Percentiles rank a stretch among this genome's conserved stretches.
Evolutionary conservation across 2,329 filamentous ascomycete species (phyloP).

Genomic region (Fusarium neocosmosporiellum): DNA sequence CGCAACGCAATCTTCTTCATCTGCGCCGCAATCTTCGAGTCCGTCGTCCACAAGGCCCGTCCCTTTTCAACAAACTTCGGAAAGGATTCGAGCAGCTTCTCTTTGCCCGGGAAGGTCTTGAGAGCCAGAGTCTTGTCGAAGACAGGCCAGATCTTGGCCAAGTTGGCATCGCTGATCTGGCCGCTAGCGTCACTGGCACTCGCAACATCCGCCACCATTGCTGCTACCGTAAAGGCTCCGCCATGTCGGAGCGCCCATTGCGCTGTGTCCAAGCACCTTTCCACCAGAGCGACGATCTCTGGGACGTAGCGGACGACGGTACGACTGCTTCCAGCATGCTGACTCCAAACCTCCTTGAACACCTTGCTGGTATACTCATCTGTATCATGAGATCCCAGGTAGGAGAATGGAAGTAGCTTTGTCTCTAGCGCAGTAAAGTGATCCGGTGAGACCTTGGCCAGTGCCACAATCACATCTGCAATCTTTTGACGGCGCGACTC

Average conservation of each 20-base stretch:
- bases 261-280: slow-evolving; percentile 77
- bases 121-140: slow-evolving; percentile 84
- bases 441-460: slow-evolving; percentile 90
- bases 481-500: slow-evolving; percentile 79
- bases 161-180: slow-evolving; percentile 68
- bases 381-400: slow-evolving; percentile 86
- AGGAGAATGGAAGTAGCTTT: slow-evolving; percentile 85
- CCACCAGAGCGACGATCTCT: slow-evolving; percentile 80
- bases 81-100: slow-evolving; percentile 83
- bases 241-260: slow-evolving; percentile 94
- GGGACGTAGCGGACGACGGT: slow-evolving; percentile 85
- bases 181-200: slow-evolving; percentile 67
- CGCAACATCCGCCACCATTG: slow-evolving; percentile 74
- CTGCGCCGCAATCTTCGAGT: slow-evolving; percentile 65
- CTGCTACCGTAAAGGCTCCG: slow-evolving; percentile 82
- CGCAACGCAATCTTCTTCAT: slow-evolving; percentile 85
- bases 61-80: slow-evolving; percentile 79
- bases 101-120: slow-evolving; percentile 95
- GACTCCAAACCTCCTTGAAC: slow-evolving; percentile 89
- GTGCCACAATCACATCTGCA: slow-evolving; percentile 83
- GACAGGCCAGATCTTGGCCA: slow-evolving; percentile 80
- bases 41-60: slow-evolving; percentile 65
- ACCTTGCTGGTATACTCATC: slow-evolving; percentile 82
- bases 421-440: slow-evolving; percentile 83
- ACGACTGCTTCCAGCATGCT: slow-evolving; percentile 87